phyloP scores from a whole-genome alignment of 306 rosid genomes.

The Trifolium pratense region DNA sequence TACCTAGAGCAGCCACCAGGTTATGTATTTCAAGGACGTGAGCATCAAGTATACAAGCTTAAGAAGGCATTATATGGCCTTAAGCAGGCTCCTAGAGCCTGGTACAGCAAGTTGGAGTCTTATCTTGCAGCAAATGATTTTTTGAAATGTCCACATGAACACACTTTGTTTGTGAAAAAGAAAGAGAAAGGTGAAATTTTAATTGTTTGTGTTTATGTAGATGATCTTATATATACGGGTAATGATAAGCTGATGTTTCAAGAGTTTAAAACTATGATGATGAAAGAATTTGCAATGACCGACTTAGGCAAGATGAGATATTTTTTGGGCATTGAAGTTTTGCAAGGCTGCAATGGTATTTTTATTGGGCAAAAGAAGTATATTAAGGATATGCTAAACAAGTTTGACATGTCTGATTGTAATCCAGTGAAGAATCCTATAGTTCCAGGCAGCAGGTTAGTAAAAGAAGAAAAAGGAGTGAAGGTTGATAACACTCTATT shows the following conservation, averaged over 20 bases:
- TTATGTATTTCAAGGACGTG: neutral
- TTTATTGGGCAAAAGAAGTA: too few relatives aligned
- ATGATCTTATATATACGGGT: neutral
- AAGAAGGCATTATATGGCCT: neutral
- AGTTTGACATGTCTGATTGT: neutral
- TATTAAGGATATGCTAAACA: too few relatives aligned
- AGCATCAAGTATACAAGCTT: neutral
- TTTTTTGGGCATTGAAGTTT: too few relatives aligned
- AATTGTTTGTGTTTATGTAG: neutral
- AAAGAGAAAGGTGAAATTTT: neutral
- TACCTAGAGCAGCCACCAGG: neutral
- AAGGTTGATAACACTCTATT: neutral
- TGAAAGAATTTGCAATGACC: too few relatives aligned
- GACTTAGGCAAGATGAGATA: too few relatives aligned
- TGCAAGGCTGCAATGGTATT: too few relatives aligned
- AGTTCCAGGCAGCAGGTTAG: neutral
- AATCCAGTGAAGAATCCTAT: neutral
- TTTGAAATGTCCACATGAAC: too few relatives aligned
- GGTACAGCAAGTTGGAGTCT: too few relatives aligned
- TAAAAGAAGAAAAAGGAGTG: neutral
- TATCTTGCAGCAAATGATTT: too few relatives aligned
- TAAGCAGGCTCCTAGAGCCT: constrained; percentile 1
- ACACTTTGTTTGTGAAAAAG: too few relatives aligned
- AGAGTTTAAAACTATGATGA: too few relatives aligned
- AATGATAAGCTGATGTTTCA: neutral